These are phyloP conservation scores for Mycena albidolilacea DNA, from an alignment of 768 basidiomycete species.

Conservation along the genomic window DNA sequence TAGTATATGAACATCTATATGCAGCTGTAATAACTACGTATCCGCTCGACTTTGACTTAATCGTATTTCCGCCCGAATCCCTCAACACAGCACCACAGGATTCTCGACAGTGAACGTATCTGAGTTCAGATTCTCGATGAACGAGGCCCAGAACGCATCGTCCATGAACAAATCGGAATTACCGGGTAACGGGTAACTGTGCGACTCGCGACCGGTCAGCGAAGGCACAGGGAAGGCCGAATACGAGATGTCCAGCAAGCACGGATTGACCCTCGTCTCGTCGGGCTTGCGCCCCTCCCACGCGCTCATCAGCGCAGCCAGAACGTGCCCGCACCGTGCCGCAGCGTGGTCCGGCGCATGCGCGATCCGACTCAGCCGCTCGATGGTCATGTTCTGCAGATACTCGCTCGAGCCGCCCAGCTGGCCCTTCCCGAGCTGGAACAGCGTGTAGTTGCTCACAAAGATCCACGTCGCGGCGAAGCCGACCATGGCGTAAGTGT, in stretches of 20 bases:
- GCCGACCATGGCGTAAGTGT: slow-evolving; percentile 56
- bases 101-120: slow-evolving; percentile 13
- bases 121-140: slow-evolving; percentile 51
- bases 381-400: slow-evolving; percentile 53
- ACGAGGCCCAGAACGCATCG: slow-evolving; percentile 59
- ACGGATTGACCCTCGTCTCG: not conserved
- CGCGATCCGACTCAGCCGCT: slow-evolving; percentile 51
- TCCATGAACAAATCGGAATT: slow-evolving; percentile 58
- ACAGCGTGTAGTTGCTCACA: slow-evolving; percentile 57
- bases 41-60: too few species aligned
- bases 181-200: not conserved
- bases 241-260: not conserved
- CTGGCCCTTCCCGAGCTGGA: slow-evolving; percentile 51
- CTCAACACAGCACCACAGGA: too few species aligned
- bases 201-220: not conserved
- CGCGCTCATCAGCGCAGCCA: slow-evolving; percentile 50
- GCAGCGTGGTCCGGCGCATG: slow-evolving; percentile 57
- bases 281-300: slow-evolving; percentile 33
- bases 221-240: not conserved
- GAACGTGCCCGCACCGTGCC: slow-evolving; percentile 59
- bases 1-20: too few species aligned
- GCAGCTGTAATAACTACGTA: too few species aligned
- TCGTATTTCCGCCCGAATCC: too few species aligned
- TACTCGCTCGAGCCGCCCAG: slow-evolving; percentile 56
- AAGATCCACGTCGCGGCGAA: slow-evolving; percentile 62